phyloP scores from a whole-genome alignment of 345 rosid genomes.

The Hevea brasiliensis region DNA sequence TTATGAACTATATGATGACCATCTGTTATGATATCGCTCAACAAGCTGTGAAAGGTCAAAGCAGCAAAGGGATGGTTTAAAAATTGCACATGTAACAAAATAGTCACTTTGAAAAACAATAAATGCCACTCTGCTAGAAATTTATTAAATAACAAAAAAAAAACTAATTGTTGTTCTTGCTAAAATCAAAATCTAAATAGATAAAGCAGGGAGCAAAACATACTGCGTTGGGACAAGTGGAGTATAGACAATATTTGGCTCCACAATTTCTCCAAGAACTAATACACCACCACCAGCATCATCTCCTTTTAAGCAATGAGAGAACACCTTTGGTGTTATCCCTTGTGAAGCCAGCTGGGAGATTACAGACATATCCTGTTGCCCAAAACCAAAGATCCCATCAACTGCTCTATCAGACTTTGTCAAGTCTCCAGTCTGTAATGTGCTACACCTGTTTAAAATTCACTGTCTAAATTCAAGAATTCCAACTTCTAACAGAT shows the following conservation, averaged over 20 bases:
- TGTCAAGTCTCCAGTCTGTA: conserved; percentile 74
- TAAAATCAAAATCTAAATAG: background rate
- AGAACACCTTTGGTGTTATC: conserved; percentile 75
- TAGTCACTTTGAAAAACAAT: background rate
- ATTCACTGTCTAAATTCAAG: conserved; percentile 21
- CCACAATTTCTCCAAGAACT: conserved; percentile 92
- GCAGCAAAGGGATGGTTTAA: background rate
- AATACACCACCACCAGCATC: conserved; percentile 81
- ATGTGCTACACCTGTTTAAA: conserved; percentile 75
- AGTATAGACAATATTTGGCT: conserved; percentile 83
- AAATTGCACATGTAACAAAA: background rate
- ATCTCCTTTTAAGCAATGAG: conserved; percentile 89
- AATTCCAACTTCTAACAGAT: conserved; percentile 15
- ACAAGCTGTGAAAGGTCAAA: background rate
- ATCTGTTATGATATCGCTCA: too few relatives aligned
- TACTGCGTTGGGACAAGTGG: conserved; percentile 88
- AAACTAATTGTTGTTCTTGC: background rate
- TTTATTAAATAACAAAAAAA: background rate
- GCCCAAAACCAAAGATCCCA: conserved; percentile 97
- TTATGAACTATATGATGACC: background rate
- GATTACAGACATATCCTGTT: conserved; percentile 74
- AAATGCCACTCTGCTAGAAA: background rate
- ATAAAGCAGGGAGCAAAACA: conserved; percentile 22
- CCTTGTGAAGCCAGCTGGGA: conserved; percentile 90
- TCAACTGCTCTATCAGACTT: conserved; percentile 87